phyloP scores from a whole-genome alignment of 2,329 filamentous ascomycete genomes.

The Talaromyces sp. region DNA sequence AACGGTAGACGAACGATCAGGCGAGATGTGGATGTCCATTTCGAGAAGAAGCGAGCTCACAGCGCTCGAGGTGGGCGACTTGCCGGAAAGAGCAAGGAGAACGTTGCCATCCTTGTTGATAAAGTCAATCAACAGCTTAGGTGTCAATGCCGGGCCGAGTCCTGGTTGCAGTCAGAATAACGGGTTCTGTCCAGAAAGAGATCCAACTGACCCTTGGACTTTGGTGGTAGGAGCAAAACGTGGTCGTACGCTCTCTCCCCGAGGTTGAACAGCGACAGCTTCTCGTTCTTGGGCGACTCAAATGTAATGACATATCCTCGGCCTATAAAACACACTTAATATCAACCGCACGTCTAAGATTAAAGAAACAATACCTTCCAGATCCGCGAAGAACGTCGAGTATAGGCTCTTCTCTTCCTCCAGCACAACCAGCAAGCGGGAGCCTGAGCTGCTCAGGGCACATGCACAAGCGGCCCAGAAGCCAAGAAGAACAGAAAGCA shows the following conservation, averaged over 20 bases:
- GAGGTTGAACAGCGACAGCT: slow-evolving; percentile 72
- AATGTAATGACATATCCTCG: slow-evolving; percentile 78
- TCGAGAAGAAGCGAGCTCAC: slow-evolving; percentile 76
- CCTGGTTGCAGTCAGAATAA: slow-evolving; percentile 46
- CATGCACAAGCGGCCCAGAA: slow-evolving; percentile 44
- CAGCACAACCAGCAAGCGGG: slow-evolving; percentile 75
- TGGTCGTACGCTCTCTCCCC: slow-evolving; percentile 90
- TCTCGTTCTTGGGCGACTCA: slow-evolving; percentile 75
- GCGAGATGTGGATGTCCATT: slow-evolving; percentile 80
- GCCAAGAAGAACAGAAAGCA: slow-evolving; percentile 65
- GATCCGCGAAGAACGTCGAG: slow-evolving; percentile 61
- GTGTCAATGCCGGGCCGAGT: slow-evolving; percentile 81
- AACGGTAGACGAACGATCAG: slow-evolving; percentile 76
- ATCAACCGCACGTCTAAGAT: not conserved
- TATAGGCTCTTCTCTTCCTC: slow-evolving; percentile 85
- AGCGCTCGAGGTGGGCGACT: slow-evolving; percentile 62
- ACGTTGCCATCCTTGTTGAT: slow-evolving; percentile 89
- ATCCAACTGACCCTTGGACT: slow-evolving; percentile 66
- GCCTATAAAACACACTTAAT: slow-evolving; percentile 44
- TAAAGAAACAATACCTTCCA: slow-evolving; percentile 33
- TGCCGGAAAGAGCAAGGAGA: slow-evolving; percentile 74
- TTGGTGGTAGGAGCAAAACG: slow-evolving; percentile 78
- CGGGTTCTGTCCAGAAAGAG: not conserved
- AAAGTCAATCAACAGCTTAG: slow-evolving; percentile 82
- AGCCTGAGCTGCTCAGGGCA: slow-evolving; percentile 73